phyloP scores from a whole-genome alignment of 2,329 filamentous ascomycete species.

The Esteya vermicola region DNA sequence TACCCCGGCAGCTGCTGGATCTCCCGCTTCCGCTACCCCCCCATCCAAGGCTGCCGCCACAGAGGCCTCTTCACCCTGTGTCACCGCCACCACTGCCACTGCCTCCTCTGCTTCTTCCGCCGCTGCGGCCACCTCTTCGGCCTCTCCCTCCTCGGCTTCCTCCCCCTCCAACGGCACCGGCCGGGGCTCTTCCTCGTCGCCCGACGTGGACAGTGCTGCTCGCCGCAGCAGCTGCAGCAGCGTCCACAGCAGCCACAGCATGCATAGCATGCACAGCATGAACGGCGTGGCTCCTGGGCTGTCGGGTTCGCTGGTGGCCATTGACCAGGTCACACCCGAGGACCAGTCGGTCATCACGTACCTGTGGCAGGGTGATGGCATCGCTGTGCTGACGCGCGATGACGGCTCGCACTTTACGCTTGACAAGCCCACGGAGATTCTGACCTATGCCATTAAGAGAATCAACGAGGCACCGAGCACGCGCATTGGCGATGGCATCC shows the following conservation, averaged over 20 bases:
- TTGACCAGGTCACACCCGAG: constrained; percentile 26
- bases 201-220: not conserved
- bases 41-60: too few species aligned
- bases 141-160: not conserved
- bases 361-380: constrained; percentile 23
- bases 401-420: constrained; percentile 21
- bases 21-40: too few species aligned
- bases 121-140: not conserved
- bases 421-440: constrained; percentile 22
- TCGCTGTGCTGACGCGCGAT: constrained; percentile 19
- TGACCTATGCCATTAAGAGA: constrained; percentile 24
- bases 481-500: constrained; percentile 29
- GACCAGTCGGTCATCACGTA: constrained; percentile 22
- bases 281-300: too few species aligned
- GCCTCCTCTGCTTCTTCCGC: not conserved
- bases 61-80: too few species aligned
- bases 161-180: not conserved
- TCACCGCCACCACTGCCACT: too few species aligned
- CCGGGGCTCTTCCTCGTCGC: not conserved
- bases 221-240: not conserved
- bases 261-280: too few species aligned
- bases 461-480: constrained; percentile 26
- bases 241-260: not conserved
- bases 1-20: too few species aligned
- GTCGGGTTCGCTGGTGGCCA: constrained; percentile 12